Conservation (phyloP, 345 rosid species). For the Hypericum androsaemum region DNA sequence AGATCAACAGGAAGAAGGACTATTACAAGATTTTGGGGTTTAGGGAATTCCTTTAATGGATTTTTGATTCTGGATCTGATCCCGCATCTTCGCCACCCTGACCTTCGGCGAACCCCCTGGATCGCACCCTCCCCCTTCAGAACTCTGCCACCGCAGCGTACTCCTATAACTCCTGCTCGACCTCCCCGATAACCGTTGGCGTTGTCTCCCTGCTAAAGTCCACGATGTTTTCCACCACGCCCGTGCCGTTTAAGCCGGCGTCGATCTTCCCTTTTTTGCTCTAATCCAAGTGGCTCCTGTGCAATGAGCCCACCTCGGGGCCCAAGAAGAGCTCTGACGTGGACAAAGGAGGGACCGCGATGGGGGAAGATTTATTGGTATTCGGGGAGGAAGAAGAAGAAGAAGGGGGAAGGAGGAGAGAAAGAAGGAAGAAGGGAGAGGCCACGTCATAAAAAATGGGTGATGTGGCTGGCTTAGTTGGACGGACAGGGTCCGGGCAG, state of each 20-base stretch:
- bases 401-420: too few species aligned
- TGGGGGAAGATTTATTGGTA: too few species aligned
- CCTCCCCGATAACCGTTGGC: slow-evolving; percentile 40
- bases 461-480: too few species aligned
- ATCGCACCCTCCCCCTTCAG: too few species aligned
- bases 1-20: slow-evolving; percentile 72
- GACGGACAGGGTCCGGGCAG: too few species aligned
- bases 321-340: slow-evolving; percentile 28
- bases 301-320: slow-evolving; percentile 32
- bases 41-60: too few species aligned
- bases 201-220: slow-evolving; percentile 48
- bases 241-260: slow-evolving; percentile 37
- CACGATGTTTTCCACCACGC: slow-evolving; percentile 30
- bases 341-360: slow-evolving; percentile 37
- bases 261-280: slow-evolving; percentile 59
- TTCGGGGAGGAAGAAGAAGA: too few species aligned
- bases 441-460: too few species aligned
- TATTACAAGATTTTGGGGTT: too few species aligned
- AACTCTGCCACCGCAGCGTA: slow-evolving; percentile 22
- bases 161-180: too few species aligned
- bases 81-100: slow-evolving; percentile 30
- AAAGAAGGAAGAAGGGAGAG: too few species aligned
- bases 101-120: slow-evolving; percentile 41
- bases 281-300: slow-evolving; percentile 69
- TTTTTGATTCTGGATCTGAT: slow-evolving; percentile 36